A percentile compares a stretch with the other conserved stretches of the same genome.
These are phyloP conservation scores for Pyrenochaeta sp. DNA, from an alignment of 2,329 filamentous ascomycete species.

Conservation along the genomic window DNA sequence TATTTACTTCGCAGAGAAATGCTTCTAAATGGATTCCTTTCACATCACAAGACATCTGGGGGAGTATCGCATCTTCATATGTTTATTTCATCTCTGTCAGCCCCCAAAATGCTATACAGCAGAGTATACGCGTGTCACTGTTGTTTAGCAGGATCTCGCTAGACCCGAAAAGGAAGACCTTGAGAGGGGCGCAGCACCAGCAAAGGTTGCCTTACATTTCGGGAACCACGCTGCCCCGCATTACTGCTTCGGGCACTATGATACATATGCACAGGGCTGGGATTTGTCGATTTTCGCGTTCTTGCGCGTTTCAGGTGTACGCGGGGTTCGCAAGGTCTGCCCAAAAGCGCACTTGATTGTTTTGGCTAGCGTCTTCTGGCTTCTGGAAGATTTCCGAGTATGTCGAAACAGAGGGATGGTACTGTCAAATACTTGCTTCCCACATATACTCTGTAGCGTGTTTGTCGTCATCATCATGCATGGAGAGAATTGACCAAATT, in stretches of 20 bases:
- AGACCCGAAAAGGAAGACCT: constrained; percentile 5
- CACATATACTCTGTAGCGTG: too few relatives aligned
- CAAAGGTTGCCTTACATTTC: neutral
- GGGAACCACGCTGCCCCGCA: neutral
- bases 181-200: constrained; percentile 6
- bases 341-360: neutral
- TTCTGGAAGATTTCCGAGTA: too few relatives aligned
- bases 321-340: neutral
- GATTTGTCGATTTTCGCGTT: neutral
- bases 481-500: too few relatives aligned
- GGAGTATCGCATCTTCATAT: neutral
- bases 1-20: neutral
- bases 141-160: constrained; percentile 1
- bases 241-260: neutral
- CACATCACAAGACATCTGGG: neutral
- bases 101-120: neutral
- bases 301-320: neutral
- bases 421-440: too few relatives aligned
- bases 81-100: neutral
- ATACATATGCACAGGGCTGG: neutral
- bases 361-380: too few relatives aligned
- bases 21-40: too few relatives aligned
- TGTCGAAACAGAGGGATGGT: too few relatives aligned
- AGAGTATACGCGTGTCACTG: neutral
- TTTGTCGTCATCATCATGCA: too few relatives aligned